These are phyloP conservation scores for Russula sp. DNA, from an alignment of 768 basidiomycete genomes.

Conservation along the genomic window DNA sequence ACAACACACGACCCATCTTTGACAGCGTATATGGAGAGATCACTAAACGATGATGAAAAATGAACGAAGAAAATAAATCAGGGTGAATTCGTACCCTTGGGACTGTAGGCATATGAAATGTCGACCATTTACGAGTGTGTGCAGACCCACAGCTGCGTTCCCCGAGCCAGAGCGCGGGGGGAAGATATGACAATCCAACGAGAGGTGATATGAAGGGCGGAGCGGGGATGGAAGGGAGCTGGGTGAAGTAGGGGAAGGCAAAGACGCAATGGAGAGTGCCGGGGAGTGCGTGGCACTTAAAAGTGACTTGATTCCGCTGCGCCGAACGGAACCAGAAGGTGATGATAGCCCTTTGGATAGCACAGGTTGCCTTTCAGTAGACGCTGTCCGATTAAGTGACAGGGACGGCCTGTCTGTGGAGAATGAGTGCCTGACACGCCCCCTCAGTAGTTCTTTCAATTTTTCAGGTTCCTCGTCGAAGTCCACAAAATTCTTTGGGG, in stretches of 20 bases:
- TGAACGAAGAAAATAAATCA: not conserved
- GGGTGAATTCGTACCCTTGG: conserved; percentile 47
- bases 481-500: conserved; percentile 73
- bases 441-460: conserved; percentile 67
- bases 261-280: conserved; percentile 1
- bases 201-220: conserved; percentile 11
- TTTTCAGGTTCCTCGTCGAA: conserved; percentile 76
- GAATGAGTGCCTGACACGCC: conserved; percentile 36
- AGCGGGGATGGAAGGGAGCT: conserved; percentile 20
- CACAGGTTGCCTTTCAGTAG: conserved; percentile 27
- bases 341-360: conserved; percentile 11
- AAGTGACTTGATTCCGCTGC: conserved; percentile 38
- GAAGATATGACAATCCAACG: conserved; percentile 36
- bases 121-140: conserved; percentile 38
- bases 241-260: conserved; percentile 11
- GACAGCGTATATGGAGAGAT: conserved; percentile 47
- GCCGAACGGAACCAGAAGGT: conserved; percentile 26
- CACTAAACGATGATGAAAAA: conserved; percentile 33
- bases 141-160: conserved; percentile 42
- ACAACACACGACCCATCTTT: conserved; percentile 44
- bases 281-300: conserved; percentile 38
- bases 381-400: conserved; percentile 29
- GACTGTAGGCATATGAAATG: conserved; percentile 53
- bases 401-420: conserved; percentile 32
- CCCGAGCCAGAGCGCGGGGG: conserved; percentile 40